A percentile compares a stretch with the other conserved stretches of the same genome.
phyloP scores from a whole-genome alignment of 2,329 filamentous ascomycete genomes.

The Xylariaceae sp. region DNA sequence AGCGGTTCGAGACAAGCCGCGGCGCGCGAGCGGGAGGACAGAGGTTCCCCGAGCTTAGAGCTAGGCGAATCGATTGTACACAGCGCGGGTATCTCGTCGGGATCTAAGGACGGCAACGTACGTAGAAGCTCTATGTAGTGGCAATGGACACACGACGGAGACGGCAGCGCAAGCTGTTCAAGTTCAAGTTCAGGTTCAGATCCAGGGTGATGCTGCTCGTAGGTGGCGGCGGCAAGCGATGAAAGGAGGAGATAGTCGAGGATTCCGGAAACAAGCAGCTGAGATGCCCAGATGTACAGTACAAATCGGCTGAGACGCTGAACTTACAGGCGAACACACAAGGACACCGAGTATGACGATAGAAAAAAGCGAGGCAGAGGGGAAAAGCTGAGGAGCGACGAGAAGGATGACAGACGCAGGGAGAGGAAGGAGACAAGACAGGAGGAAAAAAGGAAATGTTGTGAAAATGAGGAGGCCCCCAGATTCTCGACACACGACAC shows the following conservation, averaged over 20 bases:
- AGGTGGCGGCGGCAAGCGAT: constrained; percentile 15
- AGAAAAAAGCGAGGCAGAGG: constrained; percentile 27
- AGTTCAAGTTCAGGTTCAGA: neutral
- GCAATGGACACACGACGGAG: constrained; percentile 17
- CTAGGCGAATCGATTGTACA: constrained; percentile 22
- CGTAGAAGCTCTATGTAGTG: constrained; percentile 17
- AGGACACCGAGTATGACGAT: constrained; percentile 23
- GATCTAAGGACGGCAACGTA: constrained; percentile 17
- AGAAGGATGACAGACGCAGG: constrained; percentile 31
- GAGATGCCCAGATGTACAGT: constrained; percentile 16
- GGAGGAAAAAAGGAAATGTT: constrained; percentile 37
- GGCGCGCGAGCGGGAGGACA: constrained; percentile 19
- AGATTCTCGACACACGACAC: constrained; percentile 37
- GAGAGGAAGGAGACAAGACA: constrained; percentile 25
- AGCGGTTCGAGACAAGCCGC: constrained; percentile 15
- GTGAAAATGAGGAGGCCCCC: constrained; percentile 38
- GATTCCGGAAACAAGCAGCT: constrained; percentile 15
- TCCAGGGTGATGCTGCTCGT: constrained; percentile 8
- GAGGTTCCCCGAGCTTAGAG: constrained; percentile 14
- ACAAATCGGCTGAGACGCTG: constrained; percentile 17
- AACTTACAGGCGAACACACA: constrained; percentile 16
- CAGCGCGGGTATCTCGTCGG: constrained; percentile 21
- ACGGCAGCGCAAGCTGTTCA: constrained; percentile 16
- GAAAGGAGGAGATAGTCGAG: constrained; percentile 19
- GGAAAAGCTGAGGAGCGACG: constrained; percentile 23